Base-by-base conservation (phyloP, 2,329 filamentous ascomycete genomes). In the Paracorniculantispora psalliotae region DNA sequence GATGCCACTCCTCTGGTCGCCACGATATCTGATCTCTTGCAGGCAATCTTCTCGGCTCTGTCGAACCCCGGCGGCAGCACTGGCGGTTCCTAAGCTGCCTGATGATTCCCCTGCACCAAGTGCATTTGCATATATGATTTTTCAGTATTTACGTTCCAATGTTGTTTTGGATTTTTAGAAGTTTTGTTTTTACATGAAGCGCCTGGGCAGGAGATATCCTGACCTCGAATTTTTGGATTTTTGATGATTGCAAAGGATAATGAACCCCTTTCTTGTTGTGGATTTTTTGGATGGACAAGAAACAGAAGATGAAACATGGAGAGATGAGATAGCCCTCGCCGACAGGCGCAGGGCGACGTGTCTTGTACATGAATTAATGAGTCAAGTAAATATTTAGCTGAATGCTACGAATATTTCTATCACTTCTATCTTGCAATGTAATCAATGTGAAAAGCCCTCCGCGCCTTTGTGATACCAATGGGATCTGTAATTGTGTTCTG, bases 1-100 rank as follows among this genome's bases (percentile, higher is more conserved):
- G 73, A 77, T 59, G 74, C 74, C 3, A 75, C 74, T 63, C 74
- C 73, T 25, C 17, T 59, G 48, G 56, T 59, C 23, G 56, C 56
- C 10, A 59, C 56, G 30, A 19, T 59, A 19, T 59, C 56, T 15
- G 56, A 59, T 48, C 39, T 59, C 9, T 17, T 59, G 17, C 39
- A 46, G 21, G 56, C 56, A n/a, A 52, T 59, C 28, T 59, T 59
- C 41, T 44, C 39, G 3, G 56, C 56, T 28, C 56, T 59, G 3
- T 44, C 41, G 21, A 37, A 43, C 23, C 5, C 39, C 17, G 9
- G 39, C 17, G 23, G 9, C 37, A 37, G 35, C 47, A 33, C 17
- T 13, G 47, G 37, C 7, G 37, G 47, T 44, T 35, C 47, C 1
- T 52, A 4, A 49, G 44, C n/a, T 13, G 30, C 21, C 6, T 46